Evolutionary conservation across 1,139 yeast genomes (phyloP).

Genomic region (Candida neerlandica): DNA sequence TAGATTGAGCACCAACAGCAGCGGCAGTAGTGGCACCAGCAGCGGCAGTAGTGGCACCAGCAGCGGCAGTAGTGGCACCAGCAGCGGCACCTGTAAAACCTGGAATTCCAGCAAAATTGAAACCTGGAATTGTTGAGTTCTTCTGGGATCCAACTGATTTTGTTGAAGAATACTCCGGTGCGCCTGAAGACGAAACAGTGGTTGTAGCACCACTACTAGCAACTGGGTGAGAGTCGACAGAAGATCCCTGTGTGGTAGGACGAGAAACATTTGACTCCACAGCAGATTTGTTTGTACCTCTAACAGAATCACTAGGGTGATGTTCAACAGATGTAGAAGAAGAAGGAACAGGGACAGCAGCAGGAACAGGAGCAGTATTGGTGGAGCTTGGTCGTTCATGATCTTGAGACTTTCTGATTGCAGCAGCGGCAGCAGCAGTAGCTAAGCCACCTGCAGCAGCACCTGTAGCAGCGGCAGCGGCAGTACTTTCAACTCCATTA

Average conservation of each 20-base stretch:
- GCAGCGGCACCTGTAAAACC: constrained; percentile 7
- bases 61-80: constrained; percentile 10
- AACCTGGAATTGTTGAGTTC: not conserved
- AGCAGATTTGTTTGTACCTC: not conserved
- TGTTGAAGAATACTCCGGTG: not conserved
- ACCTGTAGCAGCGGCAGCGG: constrained; percentile 13
- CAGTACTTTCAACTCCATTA: constrained; percentile 8
- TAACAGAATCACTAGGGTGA: not conserved
- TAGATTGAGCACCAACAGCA: constrained; percentile 2
- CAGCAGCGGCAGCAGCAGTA: constrained; percentile 11
- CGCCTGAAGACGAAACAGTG: not conserved
- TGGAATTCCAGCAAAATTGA: constrained; percentile 4
- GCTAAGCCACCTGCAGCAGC: constrained; percentile 14
- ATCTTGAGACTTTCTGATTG: not conserved
- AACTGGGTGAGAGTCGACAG: not conserved
- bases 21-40: constrained; percentile 1
- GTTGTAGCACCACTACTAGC: not conserved
- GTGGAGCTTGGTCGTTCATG: not conserved
- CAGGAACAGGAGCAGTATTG: not conserved
- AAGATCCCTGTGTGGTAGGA: not conserved
- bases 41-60: constrained; percentile 7
- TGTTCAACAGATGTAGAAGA: not conserved
- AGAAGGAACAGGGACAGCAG: not conserved
- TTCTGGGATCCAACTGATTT: not conserved
- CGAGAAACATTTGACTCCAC: not conserved